Conservation (phyloP, 805 yeast genomes). For the Schwanniomyces polymorphus region DNA sequence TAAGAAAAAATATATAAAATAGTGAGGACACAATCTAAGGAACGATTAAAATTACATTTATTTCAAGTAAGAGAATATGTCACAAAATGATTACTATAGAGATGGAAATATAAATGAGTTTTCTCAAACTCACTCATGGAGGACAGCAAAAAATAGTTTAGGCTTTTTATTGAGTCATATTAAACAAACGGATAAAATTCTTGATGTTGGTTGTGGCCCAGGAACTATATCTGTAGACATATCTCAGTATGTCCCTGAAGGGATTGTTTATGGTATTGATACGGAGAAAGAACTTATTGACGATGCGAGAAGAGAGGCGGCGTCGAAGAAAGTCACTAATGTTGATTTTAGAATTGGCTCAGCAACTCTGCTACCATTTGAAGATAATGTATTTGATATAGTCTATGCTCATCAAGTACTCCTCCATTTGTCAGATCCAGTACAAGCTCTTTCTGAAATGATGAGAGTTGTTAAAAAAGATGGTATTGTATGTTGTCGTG, state of each 20-base stretch:
- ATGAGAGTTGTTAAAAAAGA: slow-evolving; percentile 31
- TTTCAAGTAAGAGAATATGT: not conserved
- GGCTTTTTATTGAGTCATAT: slow-evolving; percentile 24
- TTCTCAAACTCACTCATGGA: slow-evolving; percentile 32
- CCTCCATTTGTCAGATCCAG: slow-evolving; percentile 34
- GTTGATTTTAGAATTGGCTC: slow-evolving; percentile 28
- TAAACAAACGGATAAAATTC: slow-evolving; percentile 21
- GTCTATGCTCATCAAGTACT: slow-evolving; percentile 40
- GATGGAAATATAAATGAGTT: slow-evolving; percentile 19
- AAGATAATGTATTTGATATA: slow-evolving; percentile 37
- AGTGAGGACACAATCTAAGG: not conserved
- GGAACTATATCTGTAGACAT: slow-evolving; percentile 38
- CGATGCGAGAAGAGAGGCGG: slow-evolving; percentile 14
- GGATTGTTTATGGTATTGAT: slow-evolving; percentile 31
- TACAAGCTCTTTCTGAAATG: slow-evolving; percentile 33
- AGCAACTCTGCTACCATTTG: slow-evolving; percentile 28
- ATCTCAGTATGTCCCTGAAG: slow-evolving; percentile 26
- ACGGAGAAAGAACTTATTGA: slow-evolving; percentile 28
- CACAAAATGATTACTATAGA: slow-evolving; percentile 21
- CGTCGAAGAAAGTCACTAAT: slow-evolving; percentile 8
- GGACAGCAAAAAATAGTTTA: slow-evolving; percentile 28
- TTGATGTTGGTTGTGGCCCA: slow-evolving; percentile 47
- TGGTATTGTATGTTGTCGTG: slow-evolving; percentile 32
- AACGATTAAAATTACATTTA: not conserved
- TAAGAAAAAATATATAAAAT: too few relatives aligned